Evolutionary conservation across 257 asterid species (phyloP).

Genomic region (Jacaranda mimosifolia): DNA sequence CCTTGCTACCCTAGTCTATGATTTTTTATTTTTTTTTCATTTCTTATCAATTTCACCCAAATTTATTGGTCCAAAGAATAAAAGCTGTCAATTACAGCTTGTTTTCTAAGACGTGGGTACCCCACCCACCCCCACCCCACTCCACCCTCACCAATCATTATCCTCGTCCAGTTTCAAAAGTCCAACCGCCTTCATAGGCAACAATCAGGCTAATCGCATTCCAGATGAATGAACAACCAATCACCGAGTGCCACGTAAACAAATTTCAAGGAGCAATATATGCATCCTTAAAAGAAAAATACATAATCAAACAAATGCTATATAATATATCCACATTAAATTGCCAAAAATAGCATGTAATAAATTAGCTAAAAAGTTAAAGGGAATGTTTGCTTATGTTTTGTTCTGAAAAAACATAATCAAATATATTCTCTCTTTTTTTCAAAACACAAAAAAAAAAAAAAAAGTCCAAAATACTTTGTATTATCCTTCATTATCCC

Average conservation of each 20-base stretch:
- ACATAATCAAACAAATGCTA: no score
- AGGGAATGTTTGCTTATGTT: no score
- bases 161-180: constrained; percentile 22
- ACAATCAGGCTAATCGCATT: constrained; percentile 1
- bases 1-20: no score
- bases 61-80: constrained; percentile 16
- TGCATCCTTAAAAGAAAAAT: no score
- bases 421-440: no score
- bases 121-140: constrained; percentile 23
- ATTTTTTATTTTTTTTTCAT: background rate
- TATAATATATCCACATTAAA: no score
- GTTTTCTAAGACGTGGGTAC: constrained; percentile 17
- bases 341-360: no score
- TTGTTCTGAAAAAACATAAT: no score
- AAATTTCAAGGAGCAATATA: background rate
- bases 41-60: background rate
- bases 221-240: background rate
- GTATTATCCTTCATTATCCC: no score
- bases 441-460: no score
- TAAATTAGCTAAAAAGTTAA: no score
- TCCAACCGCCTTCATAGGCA: constrained; percentile 3
- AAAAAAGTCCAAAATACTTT: no score
- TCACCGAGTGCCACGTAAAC: background rate
- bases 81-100: constrained; percentile 38
- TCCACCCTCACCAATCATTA: constrained; percentile 29